phyloP scores from a whole-genome alignment of 2,329 filamentous ascomycete genomes.

The Dactylonectria macrodidyma region DNA sequence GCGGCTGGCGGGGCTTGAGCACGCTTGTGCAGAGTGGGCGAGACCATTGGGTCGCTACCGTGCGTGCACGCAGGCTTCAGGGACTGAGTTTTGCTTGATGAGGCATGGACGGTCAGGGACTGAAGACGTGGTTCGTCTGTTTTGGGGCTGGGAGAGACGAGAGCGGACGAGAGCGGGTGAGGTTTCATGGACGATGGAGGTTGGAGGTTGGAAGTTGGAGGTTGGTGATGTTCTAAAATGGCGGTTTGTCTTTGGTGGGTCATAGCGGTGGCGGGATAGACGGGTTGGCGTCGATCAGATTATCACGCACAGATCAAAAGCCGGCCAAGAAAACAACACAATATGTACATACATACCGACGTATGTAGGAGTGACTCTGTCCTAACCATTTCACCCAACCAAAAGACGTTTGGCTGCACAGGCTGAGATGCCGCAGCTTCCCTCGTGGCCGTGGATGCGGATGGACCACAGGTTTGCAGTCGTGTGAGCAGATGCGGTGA shows the following conservation, averaged over 20 bases:
- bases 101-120: conserved; percentile 17
- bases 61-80: conserved; percentile 8
- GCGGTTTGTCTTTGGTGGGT: conserved; percentile 13
- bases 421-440: neutral
- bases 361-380: neutral
- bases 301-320: no score
- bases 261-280: conserved; percentile 14
- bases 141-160: conserved; percentile 2
- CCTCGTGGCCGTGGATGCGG: conserved; percentile 11
- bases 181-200: conserved; percentile 14
- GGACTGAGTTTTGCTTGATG: conserved; percentile 15
- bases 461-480: conserved; percentile 25
- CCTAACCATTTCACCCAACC: neutral
- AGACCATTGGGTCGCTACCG: conserved; percentile 43
- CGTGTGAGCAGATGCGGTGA: conserved; percentile 13
- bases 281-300: no score
- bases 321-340: no score
- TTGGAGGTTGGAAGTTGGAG: neutral
- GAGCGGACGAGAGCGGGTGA: neutral
- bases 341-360: neutral
- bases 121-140: conserved; percentile 11
- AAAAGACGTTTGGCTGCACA: neutral
- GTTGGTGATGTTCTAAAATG: neutral
- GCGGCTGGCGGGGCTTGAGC: conserved; percentile 38
- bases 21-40: conserved; percentile 40